These are phyloP conservation scores for Purpureocillium lavendulum DNA, from an alignment of 2,329 filamentous ascomycete species.

Conservation along the genomic window DNA sequence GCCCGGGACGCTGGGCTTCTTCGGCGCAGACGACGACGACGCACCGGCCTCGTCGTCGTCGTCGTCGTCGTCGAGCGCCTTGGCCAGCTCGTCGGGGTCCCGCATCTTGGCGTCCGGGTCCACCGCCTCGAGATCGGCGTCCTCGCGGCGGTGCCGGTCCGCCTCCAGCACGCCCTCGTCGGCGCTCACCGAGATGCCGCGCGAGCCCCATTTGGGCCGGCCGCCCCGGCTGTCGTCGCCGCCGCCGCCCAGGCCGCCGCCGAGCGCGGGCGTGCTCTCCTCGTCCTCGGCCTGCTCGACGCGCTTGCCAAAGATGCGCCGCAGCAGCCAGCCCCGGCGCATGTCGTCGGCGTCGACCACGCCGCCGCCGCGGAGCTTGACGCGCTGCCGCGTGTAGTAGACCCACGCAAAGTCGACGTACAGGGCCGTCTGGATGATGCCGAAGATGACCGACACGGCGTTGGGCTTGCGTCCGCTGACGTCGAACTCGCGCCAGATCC, in stretches of 20 bases:
- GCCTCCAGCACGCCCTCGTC: constrained; percentile 50
- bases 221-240: constrained; percentile 18
- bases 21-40: constrained; percentile 13
- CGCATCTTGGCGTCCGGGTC: constrained; percentile 58
- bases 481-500: constrained; percentile 65
- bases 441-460: constrained; percentile 73
- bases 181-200: constrained; percentile 59
- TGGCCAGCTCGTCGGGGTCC: constrained; percentile 57
- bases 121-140: constrained; percentile 34
- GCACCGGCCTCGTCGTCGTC: constrained; percentile 31
- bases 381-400: constrained; percentile 85
- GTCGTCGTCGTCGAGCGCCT: constrained; percentile 49
- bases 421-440: constrained; percentile 78
- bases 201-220: constrained; percentile 52
- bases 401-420: constrained; percentile 97
- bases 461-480: constrained; percentile 52
- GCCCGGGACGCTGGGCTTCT: constrained; percentile 21
- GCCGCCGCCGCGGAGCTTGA: constrained; percentile 82
- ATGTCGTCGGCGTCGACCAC: constrained; percentile 87
- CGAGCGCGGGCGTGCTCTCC: constrained; percentile 45
- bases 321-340: constrained; percentile 75
- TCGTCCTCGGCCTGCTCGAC: constrained; percentile 49
- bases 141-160: constrained; percentile 37
- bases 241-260: too few relatives aligned
- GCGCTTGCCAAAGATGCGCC: constrained; percentile 62